These are phyloP conservation scores for Nemophila menziesii DNA, from an alignment of 257 asterid species.

Conservation along the genomic window DNA sequence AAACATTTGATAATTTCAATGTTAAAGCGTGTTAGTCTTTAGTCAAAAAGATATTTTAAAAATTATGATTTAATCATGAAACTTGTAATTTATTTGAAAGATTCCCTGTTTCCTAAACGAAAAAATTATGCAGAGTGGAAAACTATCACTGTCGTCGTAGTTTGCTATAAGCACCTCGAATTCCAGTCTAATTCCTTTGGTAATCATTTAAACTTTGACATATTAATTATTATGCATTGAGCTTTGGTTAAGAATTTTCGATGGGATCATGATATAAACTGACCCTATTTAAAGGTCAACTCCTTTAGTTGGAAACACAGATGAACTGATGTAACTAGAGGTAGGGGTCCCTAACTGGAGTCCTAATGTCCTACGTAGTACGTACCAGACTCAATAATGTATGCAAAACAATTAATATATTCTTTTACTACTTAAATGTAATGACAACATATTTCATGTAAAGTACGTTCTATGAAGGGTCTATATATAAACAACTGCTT, in stretches of 20 bases:
- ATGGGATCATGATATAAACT: neutral
- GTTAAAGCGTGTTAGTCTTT: too few species aligned
- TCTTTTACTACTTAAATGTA: neutral
- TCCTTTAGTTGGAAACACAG: constrained; percentile 17
- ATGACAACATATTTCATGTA: neutral
- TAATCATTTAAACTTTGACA: constrained; percentile 37
- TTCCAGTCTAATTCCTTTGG: constrained; percentile 18
- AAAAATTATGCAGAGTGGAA: constrained; percentile 20
- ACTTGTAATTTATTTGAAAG: too few species aligned
- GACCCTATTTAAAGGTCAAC: constrained; percentile 43
- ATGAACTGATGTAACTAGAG: constrained; percentile 16
- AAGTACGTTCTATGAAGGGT: neutral
- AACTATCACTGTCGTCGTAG: neutral
- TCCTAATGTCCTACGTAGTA: neutral
- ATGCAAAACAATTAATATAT: neutral
- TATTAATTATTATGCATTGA: neutral
- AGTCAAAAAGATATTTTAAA: too few species aligned
- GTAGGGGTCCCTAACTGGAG: constrained; percentile 4
- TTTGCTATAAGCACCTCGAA: constrained; percentile 12
- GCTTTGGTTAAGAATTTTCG: constrained; percentile 6
- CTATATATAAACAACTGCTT: too few species aligned
- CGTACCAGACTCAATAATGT: constrained; percentile 9
- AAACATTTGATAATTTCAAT: too few species aligned
- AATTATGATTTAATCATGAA: too few species aligned
- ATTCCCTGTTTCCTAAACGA: too few species aligned